Evolutionary conservation across 2,329 filamentous ascomycete species (phyloP).

Genomic region (Acrocalymma vagum): DNA sequence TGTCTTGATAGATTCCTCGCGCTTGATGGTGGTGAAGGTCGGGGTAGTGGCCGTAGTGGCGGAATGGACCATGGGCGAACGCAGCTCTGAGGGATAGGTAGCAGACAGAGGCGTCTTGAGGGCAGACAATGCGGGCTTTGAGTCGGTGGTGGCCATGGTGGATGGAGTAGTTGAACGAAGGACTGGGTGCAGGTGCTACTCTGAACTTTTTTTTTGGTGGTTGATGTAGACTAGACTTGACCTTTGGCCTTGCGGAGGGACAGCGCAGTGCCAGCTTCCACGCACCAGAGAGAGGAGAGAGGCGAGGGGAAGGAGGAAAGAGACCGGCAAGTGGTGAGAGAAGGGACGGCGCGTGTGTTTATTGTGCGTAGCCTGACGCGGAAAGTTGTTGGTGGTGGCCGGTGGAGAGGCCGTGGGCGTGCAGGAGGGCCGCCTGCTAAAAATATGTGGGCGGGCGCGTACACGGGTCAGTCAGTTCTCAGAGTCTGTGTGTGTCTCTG

Average conservation of each 20-base stretch:
- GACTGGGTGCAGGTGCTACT: constrained; percentile 31
- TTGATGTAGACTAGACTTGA: no score
- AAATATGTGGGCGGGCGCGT: constrained; percentile 40
- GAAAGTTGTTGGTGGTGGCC: constrained; percentile 42
- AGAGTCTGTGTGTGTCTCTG: constrained; percentile 26
- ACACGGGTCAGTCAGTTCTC: constrained; percentile 11
- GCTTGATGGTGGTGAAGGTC: constrained; percentile 68
- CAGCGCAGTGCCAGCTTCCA: constrained; percentile 38
- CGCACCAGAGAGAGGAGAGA: constrained; percentile 31
- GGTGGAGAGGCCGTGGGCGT: constrained; percentile 33
- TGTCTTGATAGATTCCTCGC: constrained; percentile 73
- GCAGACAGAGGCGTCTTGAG: constrained; percentile 69
- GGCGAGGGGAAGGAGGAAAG: constrained; percentile 27
- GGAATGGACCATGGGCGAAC: constrained; percentile 70
- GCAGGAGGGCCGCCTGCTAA: constrained; percentile 31
- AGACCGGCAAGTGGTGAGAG: constrained; percentile 36
- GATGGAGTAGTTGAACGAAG: constrained; percentile 36
- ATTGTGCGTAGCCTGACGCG: constrained; percentile 38
- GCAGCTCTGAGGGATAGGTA: constrained; percentile 60
- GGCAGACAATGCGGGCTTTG: constrained; percentile 51
- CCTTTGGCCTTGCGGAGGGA: no score
- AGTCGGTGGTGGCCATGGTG: constrained; percentile 49
- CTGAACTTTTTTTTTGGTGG: no score
- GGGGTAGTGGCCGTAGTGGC: constrained; percentile 49
- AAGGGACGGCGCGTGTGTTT: constrained; percentile 39